A percentile compares a stretch with the other conserved stretches of the same genome.
phyloP scores from a whole-genome alignment of 2,329 filamentous ascomycete species.

The Penicillium sp. region DNA sequence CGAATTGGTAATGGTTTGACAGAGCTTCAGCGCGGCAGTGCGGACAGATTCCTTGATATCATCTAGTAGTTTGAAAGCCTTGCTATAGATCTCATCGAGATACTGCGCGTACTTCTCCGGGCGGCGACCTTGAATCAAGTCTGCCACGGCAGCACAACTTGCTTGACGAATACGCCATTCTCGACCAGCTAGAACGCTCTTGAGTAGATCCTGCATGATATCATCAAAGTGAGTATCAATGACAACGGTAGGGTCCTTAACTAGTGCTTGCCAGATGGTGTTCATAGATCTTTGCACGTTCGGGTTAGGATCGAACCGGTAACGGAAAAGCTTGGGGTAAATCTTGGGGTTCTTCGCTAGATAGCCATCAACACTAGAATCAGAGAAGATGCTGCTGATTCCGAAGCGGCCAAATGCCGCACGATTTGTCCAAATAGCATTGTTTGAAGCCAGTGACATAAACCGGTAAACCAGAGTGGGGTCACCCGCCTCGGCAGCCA shows the following conservation, averaged over 20 bases:
- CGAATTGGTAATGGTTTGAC: slow-evolving; percentile 78
- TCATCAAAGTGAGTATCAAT: slow-evolving; percentile 80
- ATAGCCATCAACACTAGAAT: slow-evolving; percentile 67
- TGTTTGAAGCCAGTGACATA: slow-evolving; percentile 95
- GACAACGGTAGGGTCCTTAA: slow-evolving; percentile 76
- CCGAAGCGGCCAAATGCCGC: slow-evolving; percentile 95
- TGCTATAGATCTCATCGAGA: slow-evolving; percentile 79
- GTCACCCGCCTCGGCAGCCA: slow-evolving; percentile 95
- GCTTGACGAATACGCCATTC: slow-evolving; percentile 95
- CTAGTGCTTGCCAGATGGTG: slow-evolving; percentile 94
- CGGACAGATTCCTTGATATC: slow-evolving; percentile 93
- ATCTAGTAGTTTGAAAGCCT: slow-evolving; percentile 86
- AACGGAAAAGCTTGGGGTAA: slow-evolving; percentile 91
- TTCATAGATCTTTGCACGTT: slow-evolving; percentile 96
- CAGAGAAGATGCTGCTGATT: slow-evolving; percentile 84
- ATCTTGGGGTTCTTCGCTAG: slow-evolving; percentile 83
- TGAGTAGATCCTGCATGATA: slow-evolving; percentile 83
- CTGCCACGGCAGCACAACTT: slow-evolving; percentile 83
- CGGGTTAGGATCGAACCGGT: slow-evolving; percentile 89
- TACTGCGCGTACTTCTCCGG: slow-evolving; percentile 77
- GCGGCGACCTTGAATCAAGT: slow-evolving; percentile 78
- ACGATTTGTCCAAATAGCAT: slow-evolving; percentile 94
- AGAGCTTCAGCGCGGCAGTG: slow-evolving; percentile 74
- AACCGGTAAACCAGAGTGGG: slow-evolving; percentile 97
- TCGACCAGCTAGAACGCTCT: slow-evolving; percentile 73